These are phyloP conservation scores for Aspergillus cristatus DNA, from an alignment of 495 filamentous ascomycete genomes.

Conservation along the genomic window DNA sequence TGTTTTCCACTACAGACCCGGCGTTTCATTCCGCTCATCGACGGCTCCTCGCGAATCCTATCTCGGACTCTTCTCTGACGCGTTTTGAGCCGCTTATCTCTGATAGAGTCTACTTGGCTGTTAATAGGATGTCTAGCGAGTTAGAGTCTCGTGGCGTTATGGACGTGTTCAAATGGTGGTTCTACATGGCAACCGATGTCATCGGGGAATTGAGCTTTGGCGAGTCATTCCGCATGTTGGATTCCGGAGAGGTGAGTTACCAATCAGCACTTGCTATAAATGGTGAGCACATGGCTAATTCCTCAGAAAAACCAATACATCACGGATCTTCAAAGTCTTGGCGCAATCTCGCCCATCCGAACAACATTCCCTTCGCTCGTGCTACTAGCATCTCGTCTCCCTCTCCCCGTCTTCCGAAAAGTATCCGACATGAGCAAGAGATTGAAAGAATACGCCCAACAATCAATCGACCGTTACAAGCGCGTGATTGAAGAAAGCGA, in stretches of 20 bases:
- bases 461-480: conserved; percentile 22
- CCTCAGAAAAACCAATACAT: conserved; percentile 15
- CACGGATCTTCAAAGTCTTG: conserved; percentile 17
- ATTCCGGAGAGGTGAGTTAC: conserved; percentile 27
- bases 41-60: conserved; percentile 24
- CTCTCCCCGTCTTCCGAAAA: no score
- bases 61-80: conserved; percentile 18
- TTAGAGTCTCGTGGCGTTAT: conserved; percentile 8
- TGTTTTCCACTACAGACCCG: no score
- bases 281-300: neutral
- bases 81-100: conserved; percentile 10
- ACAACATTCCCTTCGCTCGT: no score
- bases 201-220: conserved; percentile 41
- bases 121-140: conserved; percentile 16
- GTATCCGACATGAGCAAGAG: conserved; percentile 3
- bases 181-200: conserved; percentile 37
- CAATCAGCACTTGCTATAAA: conserved; percentile 1
- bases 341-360: no score
- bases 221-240: conserved; percentile 35
- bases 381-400: no score
- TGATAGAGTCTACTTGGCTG: conserved; percentile 10
- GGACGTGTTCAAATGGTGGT: conserved; percentile 38
- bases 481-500: no score
- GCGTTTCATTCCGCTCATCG: conserved; percentile 23
- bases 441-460: conserved; percentile 15